phyloP scores from a whole-genome alignment of 1,284 basidiomycete genomes.

The Mycena citricolor region DNA sequence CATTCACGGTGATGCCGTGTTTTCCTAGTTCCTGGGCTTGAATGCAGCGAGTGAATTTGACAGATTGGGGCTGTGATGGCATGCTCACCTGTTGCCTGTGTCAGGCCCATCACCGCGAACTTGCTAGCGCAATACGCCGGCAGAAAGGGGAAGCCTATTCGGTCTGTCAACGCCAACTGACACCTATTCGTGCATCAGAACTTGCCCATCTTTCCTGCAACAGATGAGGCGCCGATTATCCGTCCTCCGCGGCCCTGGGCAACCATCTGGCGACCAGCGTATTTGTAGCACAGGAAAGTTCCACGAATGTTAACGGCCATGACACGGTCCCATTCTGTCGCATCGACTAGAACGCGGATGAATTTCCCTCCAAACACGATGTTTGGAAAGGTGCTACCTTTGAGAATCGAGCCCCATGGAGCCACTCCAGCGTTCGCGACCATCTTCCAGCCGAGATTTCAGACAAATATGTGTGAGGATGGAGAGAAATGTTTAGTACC shows the following conservation, averaged over 20 bases:
- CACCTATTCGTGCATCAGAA: too few species aligned
- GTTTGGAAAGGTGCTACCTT: conserved; percentile 9
- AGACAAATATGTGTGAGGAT: too few species aligned
- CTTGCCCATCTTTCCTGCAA: conserved; percentile 17
- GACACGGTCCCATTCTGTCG: conserved; percentile 2
- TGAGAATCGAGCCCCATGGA: conserved; percentile 17
- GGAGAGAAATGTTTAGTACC: too few species aligned
- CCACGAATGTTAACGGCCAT: conserved; percentile 20
- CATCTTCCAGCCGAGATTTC: conserved; percentile 27
- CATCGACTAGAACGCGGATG: neutral
- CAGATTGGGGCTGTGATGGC: conserved; percentile 13
- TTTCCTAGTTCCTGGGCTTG: conserved; percentile 33
- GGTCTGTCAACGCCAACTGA: too few species aligned
- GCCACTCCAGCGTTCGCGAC: conserved; percentile 30
- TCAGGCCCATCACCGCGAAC: conserved; percentile 34
- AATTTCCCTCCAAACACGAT: neutral
- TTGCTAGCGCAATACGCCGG: conserved; percentile 32
- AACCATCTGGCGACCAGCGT: conserved; percentile 23
- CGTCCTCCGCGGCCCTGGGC: conserved; percentile 19
- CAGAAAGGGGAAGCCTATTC: conserved; percentile 19
- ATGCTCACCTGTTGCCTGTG: conserved; percentile 32
- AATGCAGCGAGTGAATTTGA: conserved; percentile 10
- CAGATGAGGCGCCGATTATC: conserved; percentile 14
- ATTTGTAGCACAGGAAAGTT: conserved; percentile 21
- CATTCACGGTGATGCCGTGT: conserved; percentile 39